These are phyloP conservation scores for Diacronema lutheri DNA, from an alignment of 78 protist species.

Conservation along the genomic window DNA sequence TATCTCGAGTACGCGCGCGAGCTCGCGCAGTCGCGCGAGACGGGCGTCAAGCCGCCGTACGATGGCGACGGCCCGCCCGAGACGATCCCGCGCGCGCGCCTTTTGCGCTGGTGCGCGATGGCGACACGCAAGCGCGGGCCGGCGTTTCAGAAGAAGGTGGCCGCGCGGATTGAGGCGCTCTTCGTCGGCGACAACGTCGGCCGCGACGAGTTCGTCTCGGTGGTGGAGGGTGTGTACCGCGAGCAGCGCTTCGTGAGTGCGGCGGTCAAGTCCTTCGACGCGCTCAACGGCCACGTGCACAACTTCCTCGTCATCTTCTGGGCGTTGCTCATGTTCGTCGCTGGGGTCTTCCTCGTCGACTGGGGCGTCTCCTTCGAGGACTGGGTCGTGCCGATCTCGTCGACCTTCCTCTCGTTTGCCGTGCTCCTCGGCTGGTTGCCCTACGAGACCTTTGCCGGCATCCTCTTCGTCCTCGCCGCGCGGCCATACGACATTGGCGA, in stretches of 20 bases:
- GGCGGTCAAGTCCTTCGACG: background rate
- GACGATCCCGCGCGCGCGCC: too few relatives aligned
- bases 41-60: too few relatives aligned
- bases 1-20: too few relatives aligned
- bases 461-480: background rate
- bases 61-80: too few relatives aligned
- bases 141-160: too few relatives aligned
- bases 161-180: too few relatives aligned
- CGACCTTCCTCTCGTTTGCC: background rate
- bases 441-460: background rate
- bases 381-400: background rate
- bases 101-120: too few relatives aligned
- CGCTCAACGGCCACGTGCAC: background rate
- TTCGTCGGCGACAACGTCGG: too few relatives aligned
- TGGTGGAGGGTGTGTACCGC: background rate
- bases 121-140: too few relatives aligned
- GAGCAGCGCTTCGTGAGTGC: conserved; percentile 14
- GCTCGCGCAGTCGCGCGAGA: too few relatives aligned
- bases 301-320: background rate
- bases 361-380: background rate
- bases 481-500: conserved; percentile 12
- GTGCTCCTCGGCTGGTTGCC: background rate
- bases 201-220: background rate
- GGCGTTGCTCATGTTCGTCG: too few relatives aligned
- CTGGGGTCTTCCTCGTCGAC: background rate